These are phyloP conservation scores for Lumnitzera racemosa DNA, from an alignment of 345 rosid genomes.

Conservation along the genomic window DNA sequence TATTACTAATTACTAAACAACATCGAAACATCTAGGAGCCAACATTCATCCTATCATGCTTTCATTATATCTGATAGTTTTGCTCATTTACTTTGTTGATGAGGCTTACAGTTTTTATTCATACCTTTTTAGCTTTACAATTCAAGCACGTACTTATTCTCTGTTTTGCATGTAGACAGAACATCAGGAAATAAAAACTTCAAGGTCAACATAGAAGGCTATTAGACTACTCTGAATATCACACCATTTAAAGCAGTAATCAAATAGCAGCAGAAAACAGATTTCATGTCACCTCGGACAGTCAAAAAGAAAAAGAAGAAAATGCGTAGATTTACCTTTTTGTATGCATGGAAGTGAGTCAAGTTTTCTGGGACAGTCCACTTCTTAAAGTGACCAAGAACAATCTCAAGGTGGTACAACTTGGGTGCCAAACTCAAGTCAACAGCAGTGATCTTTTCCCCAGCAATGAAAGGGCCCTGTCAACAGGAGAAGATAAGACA, in stretches of 20 bases:
- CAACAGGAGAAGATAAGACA: neutral
- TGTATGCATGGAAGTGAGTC: constrained; percentile 53
- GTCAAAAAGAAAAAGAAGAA: neutral
- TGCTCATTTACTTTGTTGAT: too few relatives aligned
- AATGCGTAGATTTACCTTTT: constrained; percentile 27
- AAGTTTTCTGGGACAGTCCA: constrained; percentile 70
- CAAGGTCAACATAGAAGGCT: too few relatives aligned
- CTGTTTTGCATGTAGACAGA: too few relatives aligned
- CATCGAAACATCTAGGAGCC: too few relatives aligned
- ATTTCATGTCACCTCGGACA: neutral
- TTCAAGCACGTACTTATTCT: too few relatives aligned
- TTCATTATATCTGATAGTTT: too few relatives aligned
- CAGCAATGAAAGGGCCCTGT: constrained; percentile 78
- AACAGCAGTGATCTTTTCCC: constrained; percentile 60
- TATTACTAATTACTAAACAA: too few relatives aligned
- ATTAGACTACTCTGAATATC: too few relatives aligned
- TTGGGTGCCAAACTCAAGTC: constrained; percentile 89
- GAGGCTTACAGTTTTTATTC: too few relatives aligned
- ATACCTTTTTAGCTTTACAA: too few relatives aligned
- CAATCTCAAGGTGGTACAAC: constrained; percentile 76
- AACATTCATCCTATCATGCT: too few relatives aligned
- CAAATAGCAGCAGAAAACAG: neutral
- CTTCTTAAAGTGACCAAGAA: constrained; percentile 81
- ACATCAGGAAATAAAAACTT: too few relatives aligned
- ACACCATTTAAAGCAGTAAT: neutral